A percentile compares a stretch with the other conserved stretches of the same genome.
These are phyloP conservation scores for Tubosaeta brunneosetosa DNA, from an alignment of 768 basidiomycete genomes.

Conservation along the genomic window DNA sequence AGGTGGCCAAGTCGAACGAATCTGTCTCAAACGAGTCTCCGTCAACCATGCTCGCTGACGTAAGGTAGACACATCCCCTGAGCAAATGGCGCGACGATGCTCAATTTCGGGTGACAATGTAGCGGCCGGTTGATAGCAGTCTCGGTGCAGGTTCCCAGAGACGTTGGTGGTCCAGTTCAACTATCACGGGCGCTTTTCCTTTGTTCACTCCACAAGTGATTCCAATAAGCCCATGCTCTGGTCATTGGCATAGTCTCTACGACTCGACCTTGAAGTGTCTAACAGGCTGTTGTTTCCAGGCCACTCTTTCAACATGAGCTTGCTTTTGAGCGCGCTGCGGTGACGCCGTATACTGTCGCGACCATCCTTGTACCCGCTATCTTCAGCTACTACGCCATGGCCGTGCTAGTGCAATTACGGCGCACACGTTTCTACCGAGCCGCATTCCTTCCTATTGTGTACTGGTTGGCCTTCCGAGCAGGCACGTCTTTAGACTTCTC, in stretches of 20 bases:
- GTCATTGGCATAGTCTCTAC: too few relatives aligned
- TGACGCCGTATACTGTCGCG: conserved; percentile 28
- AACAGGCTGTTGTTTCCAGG: conserved; percentile 8
- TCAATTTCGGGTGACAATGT: too few relatives aligned
- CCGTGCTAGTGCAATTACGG: conserved; percentile 48
- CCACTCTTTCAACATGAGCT: conserved; percentile 8
- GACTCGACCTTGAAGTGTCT: too few relatives aligned
- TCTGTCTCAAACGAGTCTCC: too few relatives aligned
- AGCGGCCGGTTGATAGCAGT: too few relatives aligned
- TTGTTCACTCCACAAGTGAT: neutral
- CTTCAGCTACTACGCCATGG: conserved; percentile 46
- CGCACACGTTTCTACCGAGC: conserved; percentile 40
- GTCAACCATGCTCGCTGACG: too few relatives aligned
- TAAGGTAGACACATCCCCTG: too few relatives aligned
- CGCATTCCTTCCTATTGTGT: conserved; percentile 46
- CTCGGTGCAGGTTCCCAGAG: too few relatives aligned
- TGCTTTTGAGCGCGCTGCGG: conserved; percentile 11
- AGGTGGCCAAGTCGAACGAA: too few relatives aligned
- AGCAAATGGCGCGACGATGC: too few relatives aligned
- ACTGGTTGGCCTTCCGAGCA: conserved; percentile 41
- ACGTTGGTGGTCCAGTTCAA: too few relatives aligned
- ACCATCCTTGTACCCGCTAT: conserved; percentile 40
- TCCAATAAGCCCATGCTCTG: conserved; percentile 6
- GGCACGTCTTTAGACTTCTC: conserved; percentile 27
- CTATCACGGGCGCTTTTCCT: too few relatives aligned